Base-by-base conservation (phyloP, 169 alveolate species). In the Eimeria zaria region DNA sequence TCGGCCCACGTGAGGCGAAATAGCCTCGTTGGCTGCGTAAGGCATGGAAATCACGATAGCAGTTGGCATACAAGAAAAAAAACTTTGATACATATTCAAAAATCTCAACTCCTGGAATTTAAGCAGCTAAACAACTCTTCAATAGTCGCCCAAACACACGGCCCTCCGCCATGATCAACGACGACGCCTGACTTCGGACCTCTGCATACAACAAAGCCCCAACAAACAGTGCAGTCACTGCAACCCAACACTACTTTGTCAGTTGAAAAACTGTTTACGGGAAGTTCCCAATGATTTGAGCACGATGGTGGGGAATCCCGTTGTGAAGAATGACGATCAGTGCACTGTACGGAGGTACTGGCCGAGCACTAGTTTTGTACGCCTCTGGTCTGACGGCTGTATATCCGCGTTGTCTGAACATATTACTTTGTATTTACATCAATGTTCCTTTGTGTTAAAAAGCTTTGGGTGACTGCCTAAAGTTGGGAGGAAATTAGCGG, bases 151-250 rank as follows among this genome's bases (percentile, higher is more conserved):
- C 44, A n/a, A 69, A 33, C 78, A 27, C 44, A 51, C 58, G 76
- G 11, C 76, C 76, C 76, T n/a, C 48, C 90, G 73, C 73, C 30
- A 48, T 11, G 90, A 53, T 46, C 73, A 33, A 8, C 46, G 27
- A 48, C 48, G 67, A 18, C 90, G 71, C 90, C 90, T 53, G 71
- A 81, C 90, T 74, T 22, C 90, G 71, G 90, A 51, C n/a, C 67
- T 51, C 73, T 48, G 71, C 48, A 48, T 51, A 51, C 76, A 20
- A 41, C 62, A 69, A 76, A 76, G 87, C 87, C 87, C 87, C 16
- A 64, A 51, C 33, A 33, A 14, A 33, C 48, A 33, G 48, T 69
- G 48, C 14, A 69, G 48, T 22, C 48, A 5, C 78, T 12, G 78
- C 27, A 2, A 48, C 78, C 22, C 48, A 69, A 12, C 78, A 69